phyloP scores from a whole-genome alignment of 495 filamentous ascomycete genomes.

The Podospora pseudoanserina region DNA sequence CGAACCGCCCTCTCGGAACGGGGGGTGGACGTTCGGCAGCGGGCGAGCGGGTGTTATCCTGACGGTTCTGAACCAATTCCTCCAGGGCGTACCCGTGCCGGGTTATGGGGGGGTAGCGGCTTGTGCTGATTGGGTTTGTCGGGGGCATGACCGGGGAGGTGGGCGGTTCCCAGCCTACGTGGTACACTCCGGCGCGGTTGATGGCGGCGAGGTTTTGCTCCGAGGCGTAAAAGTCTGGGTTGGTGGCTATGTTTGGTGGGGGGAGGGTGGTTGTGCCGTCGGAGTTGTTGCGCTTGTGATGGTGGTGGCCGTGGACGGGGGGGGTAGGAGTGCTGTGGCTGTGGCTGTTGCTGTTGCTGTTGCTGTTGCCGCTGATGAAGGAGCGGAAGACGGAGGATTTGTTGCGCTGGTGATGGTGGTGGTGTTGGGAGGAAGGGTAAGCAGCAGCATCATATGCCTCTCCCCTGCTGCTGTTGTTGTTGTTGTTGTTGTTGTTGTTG shows the following conservation, averaged over 20 bases:
- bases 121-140: not conserved
- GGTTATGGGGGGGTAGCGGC: conserved; percentile 16
- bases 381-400: conserved; percentile 58
- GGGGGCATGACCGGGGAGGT: conserved; percentile 7
- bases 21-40: not conserved
- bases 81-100: conserved; percentile 41
- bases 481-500: no score
- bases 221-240: conserved; percentile 15
- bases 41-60: conserved; percentile 33
- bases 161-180: conserved; percentile 19
- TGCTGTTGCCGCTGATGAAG: conserved; percentile 37
- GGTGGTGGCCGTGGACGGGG: not conserved
- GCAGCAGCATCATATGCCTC: conserved; percentile 1
- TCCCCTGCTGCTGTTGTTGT: not conserved
- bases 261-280: conserved; percentile 42
- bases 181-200: conserved; percentile 17
- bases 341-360: not conserved
- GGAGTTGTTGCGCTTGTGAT: conserved; percentile 43
- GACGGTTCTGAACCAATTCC: conserved; percentile 49
- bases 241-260: conserved; percentile 24
- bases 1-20: not conserved
- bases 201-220: conserved; percentile 12
- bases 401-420: conserved; percentile 39
- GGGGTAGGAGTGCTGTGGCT: not conserved
- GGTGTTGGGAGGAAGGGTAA: not conserved